Percentiles rank a stretch among this genome's conserved stretches.
phyloP scores from a whole-genome alignment of 805 yeast genomes.

The Blastobotrys terrestris region DNA sequence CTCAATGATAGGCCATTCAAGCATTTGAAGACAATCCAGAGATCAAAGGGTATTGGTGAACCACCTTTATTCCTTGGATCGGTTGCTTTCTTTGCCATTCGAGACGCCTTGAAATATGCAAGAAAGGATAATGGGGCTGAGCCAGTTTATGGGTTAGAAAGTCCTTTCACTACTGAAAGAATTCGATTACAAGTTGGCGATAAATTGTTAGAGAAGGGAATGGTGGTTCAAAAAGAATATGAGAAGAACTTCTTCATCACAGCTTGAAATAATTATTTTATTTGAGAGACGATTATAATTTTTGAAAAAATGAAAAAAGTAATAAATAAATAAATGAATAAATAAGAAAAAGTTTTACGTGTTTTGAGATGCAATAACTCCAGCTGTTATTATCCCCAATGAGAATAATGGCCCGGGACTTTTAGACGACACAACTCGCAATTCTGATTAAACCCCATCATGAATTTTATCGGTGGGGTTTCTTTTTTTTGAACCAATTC shows the following conservation, averaged over 20 bases:
- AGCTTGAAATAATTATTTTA: constrained; percentile 25
- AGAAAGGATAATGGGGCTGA: constrained; percentile 30
- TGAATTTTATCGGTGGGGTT: background rate
- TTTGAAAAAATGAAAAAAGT: background rate
- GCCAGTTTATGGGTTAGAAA: constrained; percentile 16
- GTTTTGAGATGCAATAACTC: too few relatives aligned
- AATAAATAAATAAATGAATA: background rate
- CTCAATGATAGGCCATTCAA: constrained; percentile 37
- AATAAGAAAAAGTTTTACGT: too few relatives aligned
- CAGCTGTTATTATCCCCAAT: background rate
- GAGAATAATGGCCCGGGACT: constrained; percentile 1
- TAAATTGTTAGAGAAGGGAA: constrained; percentile 26
- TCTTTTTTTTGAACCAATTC: background rate
- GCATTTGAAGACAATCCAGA: constrained; percentile 40
- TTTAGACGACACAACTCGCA: background rate
- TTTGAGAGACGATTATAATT: too few relatives aligned
- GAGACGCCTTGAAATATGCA: constrained; percentile 38
- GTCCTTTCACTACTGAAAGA: constrained; percentile 42
- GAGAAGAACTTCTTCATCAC: constrained; percentile 34
- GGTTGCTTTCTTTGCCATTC: constrained; percentile 39
- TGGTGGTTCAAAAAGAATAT: constrained; percentile 31
- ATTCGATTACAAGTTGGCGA: constrained; percentile 39
- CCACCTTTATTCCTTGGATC: constrained; percentile 45
- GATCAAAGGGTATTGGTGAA: constrained; percentile 45
- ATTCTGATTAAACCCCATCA: background rate